Conservation (phyloP, 768 basidiomycete species). For the Suillus spraguei region DNA sequence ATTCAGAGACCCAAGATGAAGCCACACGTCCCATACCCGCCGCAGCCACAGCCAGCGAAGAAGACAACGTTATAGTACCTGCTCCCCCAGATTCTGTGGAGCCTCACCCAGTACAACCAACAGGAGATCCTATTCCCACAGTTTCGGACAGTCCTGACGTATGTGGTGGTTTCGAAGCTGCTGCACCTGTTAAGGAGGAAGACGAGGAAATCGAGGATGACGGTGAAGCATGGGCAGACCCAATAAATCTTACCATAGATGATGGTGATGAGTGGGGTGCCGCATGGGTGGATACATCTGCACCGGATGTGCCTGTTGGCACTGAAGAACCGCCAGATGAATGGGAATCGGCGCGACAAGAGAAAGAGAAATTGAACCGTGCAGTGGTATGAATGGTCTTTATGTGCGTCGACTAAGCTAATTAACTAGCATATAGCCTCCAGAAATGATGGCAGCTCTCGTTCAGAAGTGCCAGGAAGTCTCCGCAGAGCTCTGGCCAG, state of each 20-base stretch:
- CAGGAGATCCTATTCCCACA: conserved; percentile 6
- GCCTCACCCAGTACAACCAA: conserved; percentile 3
- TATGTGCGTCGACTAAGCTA: background rate
- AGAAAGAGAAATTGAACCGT: conserved; percentile 61
- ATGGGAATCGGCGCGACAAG: conserved; percentile 64
- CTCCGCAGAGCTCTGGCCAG: conserved; percentile 55
- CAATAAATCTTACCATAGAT: conserved; percentile 2
- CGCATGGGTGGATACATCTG: conserved; percentile 39
- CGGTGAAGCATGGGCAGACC: conserved; percentile 15
- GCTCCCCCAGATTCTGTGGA: conserved; percentile 9
- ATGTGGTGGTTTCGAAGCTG: conserved; percentile 55
- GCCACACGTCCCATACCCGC: background rate
- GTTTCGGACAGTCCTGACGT: conserved; percentile 36
- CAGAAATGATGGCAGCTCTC: conserved; percentile 62
- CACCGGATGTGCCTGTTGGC: conserved; percentile 18
- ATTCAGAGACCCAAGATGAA: conserved; percentile 4
- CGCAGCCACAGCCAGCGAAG: conserved; percentile 1
- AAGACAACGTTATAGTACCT: background rate
- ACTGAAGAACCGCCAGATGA: conserved; percentile 50
- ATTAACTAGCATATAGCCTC: conserved; percentile 48
- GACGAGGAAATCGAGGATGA: conserved; percentile 25
- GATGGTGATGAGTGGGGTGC: conserved; percentile 39
- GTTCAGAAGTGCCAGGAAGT: conserved; percentile 56
- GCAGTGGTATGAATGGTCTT: conserved; percentile 56
- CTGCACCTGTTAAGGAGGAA: background rate